A percentile compares a stretch with the other conserved stretches of the same genome.
Evolutionary conservation across 73 alveolate genomes (phyloP).

Genomic region (Paramecium sonneborni): DNA sequence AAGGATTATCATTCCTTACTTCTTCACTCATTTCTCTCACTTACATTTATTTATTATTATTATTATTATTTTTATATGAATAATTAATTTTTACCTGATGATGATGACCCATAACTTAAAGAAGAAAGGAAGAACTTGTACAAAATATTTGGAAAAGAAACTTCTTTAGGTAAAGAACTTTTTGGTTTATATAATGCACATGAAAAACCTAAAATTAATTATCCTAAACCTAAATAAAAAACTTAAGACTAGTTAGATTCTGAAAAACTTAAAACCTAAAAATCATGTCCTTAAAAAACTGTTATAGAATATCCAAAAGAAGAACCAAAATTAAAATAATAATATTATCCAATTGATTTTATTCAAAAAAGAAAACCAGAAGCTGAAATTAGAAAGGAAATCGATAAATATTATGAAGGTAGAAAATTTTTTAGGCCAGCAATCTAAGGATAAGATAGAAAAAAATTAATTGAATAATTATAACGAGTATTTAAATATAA

Average conservation of each 20-base stretch:
- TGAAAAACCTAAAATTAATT: conserved; percentile 73
- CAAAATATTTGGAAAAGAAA: conserved; percentile 75
- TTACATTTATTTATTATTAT: neutral
- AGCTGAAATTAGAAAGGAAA: conserved; percentile 74
- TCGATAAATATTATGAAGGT: conserved; percentile 64
- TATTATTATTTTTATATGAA: neutral
- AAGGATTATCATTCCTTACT: conserved; percentile 62
- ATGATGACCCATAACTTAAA: neutral
- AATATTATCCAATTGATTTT: conserved; percentile 73
- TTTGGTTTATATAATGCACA: conserved; percentile 68
- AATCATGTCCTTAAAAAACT: conserved; percentile 73
- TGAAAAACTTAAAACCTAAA: conserved; percentile 64
- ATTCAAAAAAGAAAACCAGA: conserved; percentile 72
- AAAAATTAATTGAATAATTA: conserved; percentile 66
- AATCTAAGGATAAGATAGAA: conserved; percentile 70
- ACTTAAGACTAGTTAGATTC: conserved; percentile 35
- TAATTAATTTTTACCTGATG: conserved; percentile 32
- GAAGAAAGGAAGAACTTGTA: conserved; percentile 61
- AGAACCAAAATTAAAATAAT: conserved; percentile 51
- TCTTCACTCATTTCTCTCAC: conserved; percentile 62
- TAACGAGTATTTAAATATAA: conserved; percentile 68
- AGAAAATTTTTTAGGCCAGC: conserved; percentile 70
- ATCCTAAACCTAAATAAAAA: conserved; percentile 72
- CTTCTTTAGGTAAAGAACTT: conserved; percentile 74
- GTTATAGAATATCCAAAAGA: conserved; percentile 71